Evolutionary conservation across 495 filamentous ascomycete genomes (phyloP).

Genomic region (Tuber brumale): DNA sequence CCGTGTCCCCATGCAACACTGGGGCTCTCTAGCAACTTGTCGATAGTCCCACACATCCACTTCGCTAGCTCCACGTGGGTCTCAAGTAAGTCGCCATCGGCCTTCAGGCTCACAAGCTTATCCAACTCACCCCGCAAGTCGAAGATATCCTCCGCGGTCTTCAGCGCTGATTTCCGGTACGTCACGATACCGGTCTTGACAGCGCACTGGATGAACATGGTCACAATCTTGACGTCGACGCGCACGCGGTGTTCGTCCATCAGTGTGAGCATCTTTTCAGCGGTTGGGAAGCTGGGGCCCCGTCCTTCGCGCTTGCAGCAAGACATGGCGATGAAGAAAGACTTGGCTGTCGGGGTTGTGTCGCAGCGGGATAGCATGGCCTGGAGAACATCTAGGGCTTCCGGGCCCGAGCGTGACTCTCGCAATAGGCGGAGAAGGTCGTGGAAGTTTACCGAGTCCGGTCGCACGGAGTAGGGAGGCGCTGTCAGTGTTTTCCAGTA

Average conservation of each 20-base stretch:
- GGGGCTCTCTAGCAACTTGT: not conserved
- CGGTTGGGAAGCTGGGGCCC: slow-evolving; percentile 11
- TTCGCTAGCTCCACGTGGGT: slow-evolving; percentile 8
- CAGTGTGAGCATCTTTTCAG: slow-evolving; percentile 15
- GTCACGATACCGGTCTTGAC: slow-evolving; percentile 9
- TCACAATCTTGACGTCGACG: slow-evolving; percentile 31
- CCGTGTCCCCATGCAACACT: slow-evolving; percentile 50
- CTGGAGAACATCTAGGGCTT: not conserved
- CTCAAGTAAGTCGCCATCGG: slow-evolving; percentile 19
- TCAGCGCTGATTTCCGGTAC: slow-evolving; percentile 15
- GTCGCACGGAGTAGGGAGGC: not conserved
- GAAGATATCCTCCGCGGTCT: slow-evolving; percentile 21
- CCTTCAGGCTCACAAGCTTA: slow-evolving; percentile 15
- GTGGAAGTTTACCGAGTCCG: not conserved
- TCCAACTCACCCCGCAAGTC: slow-evolving; percentile 16
- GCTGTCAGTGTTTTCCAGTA: slow-evolving; percentile 2
- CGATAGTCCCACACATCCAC: not conserved
- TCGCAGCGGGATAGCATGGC: not conserved
- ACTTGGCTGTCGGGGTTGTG: not conserved
- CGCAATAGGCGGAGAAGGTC: not conserved
- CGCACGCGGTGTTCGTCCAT: slow-evolving; percentile 9
- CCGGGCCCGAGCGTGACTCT: not conserved
- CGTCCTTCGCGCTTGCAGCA: slow-evolving; percentile 31
- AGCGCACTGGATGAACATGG: slow-evolving; percentile 29
- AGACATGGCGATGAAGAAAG: slow-evolving; percentile 22